Conservation (phyloP, 768 basidiomycete genomes). For the Macrocybe gigantea region DNA sequence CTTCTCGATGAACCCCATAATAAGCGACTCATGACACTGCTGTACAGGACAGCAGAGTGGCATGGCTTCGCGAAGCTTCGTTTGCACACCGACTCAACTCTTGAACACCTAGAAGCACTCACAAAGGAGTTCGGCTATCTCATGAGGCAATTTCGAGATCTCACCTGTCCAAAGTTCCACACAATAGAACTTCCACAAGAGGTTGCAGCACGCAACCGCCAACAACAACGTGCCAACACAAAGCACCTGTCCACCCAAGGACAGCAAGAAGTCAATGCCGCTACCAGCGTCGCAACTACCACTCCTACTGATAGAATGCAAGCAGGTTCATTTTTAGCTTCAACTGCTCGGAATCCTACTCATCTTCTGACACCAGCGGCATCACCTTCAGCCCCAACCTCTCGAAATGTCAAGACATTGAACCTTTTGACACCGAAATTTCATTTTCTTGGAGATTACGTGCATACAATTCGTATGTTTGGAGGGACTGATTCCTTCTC, state of each 20-base stretch:
- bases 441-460: slow-evolving; percentile 4
- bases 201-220: slow-evolving; percentile 19
- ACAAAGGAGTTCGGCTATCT: slow-evolving; percentile 19
- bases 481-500: slow-evolving; percentile 5
- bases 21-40: slow-evolving; percentile 16
- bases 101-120: slow-evolving; percentile 14
- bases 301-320: too few relatives aligned
- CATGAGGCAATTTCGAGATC: slow-evolving; percentile 20
- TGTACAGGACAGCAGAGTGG: slow-evolving; percentile 27
- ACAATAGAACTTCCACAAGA: slow-evolving; percentile 34
- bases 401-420: slow-evolving; percentile 7
- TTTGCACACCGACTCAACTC: slow-evolving; percentile 25
- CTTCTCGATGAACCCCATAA: slow-evolving; percentile 22
- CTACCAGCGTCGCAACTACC: too few relatives aligned
- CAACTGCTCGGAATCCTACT: too few relatives aligned
- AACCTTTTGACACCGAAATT: not conserved
- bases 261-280: not conserved
- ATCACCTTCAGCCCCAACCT: not conserved
- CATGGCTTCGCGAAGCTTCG: slow-evolving; percentile 33
- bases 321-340: too few relatives aligned
- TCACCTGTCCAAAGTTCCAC: slow-evolving; percentile 17
- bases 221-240: slow-evolving; percentile 2
- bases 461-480: slow-evolving; percentile 3
- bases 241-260: not conserved
- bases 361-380: not conserved